Evolutionary conservation across 2,329 filamentous ascomycete genomes (phyloP).

Genomic region (Pestalotiopsis sp.): DNA sequence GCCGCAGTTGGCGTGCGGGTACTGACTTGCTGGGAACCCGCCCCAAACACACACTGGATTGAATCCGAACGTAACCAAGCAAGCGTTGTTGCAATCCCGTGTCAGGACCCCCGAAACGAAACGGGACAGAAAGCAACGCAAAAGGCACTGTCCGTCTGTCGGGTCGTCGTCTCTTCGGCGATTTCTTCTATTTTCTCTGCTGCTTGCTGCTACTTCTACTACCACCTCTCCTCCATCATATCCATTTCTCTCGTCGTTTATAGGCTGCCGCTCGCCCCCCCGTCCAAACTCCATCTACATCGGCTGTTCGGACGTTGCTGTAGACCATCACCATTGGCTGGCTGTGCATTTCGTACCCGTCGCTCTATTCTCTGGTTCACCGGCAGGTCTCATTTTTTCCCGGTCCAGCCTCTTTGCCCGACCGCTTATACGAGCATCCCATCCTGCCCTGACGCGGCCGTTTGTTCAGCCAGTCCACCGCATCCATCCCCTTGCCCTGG

Average conservation of each 20-base stretch:
- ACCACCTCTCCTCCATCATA: slow-evolving; percentile 25
- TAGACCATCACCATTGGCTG: not conserved
- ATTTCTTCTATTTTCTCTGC: not conserved
- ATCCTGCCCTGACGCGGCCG: slow-evolving; percentile 22
- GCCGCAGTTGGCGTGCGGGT: not conserved
- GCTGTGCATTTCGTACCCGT: not conserved
- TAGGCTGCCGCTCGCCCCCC: slow-evolving; percentile 9
- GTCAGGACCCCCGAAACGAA: not conserved
- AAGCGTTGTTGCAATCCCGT: slow-evolving; percentile 2
- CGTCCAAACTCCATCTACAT: not conserved
- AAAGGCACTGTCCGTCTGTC: not conserved
- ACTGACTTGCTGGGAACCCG: not conserved
- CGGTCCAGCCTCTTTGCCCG: slow-evolving; percentile 29
- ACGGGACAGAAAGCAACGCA: not conserved
- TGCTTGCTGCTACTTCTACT: slow-evolving; percentile 9
- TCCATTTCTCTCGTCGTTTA: slow-evolving; percentile 16
- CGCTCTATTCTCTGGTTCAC: slow-evolving; percentile 19
- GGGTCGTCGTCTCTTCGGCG: not conserved
- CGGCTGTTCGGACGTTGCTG: not conserved
- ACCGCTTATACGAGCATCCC: slow-evolving; percentile 26
- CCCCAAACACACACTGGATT: not conserved
- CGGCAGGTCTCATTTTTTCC: slow-evolving; percentile 34
- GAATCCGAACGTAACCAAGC: not conserved
- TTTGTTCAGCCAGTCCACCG: slow-evolving; percentile 12
- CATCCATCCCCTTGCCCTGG: not conserved